Conservation (phyloP, 345 rosid species). For the Ceriops zippeliana region DNA sequence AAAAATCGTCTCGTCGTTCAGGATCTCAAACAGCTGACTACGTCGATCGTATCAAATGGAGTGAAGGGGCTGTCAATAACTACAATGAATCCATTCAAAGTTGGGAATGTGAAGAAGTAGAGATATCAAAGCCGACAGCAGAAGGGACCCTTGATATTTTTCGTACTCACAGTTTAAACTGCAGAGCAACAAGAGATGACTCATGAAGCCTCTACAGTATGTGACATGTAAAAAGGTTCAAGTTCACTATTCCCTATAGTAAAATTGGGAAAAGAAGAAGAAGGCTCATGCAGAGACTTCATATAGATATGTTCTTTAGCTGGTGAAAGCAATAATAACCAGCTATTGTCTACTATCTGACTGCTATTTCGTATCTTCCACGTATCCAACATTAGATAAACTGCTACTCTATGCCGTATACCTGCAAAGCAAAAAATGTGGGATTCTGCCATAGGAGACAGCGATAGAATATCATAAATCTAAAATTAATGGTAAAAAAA, state of each 20-base stretch:
- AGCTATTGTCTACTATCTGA: constrained; percentile 15
- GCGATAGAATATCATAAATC: background rate
- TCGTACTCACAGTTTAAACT: too few relatives aligned
- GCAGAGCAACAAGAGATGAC: too few relatives aligned
- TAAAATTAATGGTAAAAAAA: background rate
- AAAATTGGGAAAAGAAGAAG: constrained; percentile 7
- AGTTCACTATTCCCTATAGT: constrained; percentile 9
- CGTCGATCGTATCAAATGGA: too few relatives aligned
- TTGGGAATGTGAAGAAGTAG: too few relatives aligned
- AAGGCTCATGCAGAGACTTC: background rate
- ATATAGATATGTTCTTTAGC: constrained; percentile 9
- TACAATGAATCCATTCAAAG: too few relatives aligned
- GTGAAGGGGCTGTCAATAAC: too few relatives aligned
- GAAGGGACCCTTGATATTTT: too few relatives aligned
- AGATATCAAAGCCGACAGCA: too few relatives aligned
- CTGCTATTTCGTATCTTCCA: constrained; percentile 19
- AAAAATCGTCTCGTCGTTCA: too few relatives aligned
- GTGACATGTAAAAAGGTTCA: background rate
- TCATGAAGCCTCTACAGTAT: too few relatives aligned
- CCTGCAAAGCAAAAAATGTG: constrained; percentile 24
- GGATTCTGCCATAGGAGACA: background rate
- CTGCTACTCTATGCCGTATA: constrained; percentile 24
- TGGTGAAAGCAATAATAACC: constrained; percentile 24
- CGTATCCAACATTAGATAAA: constrained; percentile 18
- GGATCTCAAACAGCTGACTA: too few relatives aligned